phyloP scores from a whole-genome alignment of 2,329 filamentous ascomycete species.

The Pezicula radicicola region DNA sequence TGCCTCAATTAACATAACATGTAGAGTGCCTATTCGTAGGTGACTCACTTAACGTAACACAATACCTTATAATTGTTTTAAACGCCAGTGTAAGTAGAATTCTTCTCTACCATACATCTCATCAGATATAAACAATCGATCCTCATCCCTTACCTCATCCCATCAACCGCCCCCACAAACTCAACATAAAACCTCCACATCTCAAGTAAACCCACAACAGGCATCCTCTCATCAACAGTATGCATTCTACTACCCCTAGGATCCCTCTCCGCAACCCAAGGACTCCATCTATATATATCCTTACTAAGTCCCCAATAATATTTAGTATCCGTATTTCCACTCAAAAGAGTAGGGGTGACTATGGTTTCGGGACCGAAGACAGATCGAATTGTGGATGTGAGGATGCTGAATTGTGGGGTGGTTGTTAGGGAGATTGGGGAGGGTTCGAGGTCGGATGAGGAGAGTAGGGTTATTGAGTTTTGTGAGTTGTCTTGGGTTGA shows the following conservation, averaged over 20 bases:
- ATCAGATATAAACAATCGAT: too few species aligned
- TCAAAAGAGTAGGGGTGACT: slow-evolving; percentile 50
- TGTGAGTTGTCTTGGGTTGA: not conserved
- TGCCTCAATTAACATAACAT: too few species aligned
- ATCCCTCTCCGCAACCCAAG: slow-evolving; percentile 27
- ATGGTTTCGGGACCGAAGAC: slow-evolving; percentile 47
- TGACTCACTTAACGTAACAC: too few species aligned
- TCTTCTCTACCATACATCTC: too few species aligned
- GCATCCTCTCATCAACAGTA: slow-evolving; percentile 32
- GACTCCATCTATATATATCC: slow-evolving; percentile 38
- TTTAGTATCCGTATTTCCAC: slow-evolving; percentile 47
- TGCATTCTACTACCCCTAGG: slow-evolving; percentile 26
- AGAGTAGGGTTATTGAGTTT: not conserved
- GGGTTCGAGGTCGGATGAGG: too few species aligned
- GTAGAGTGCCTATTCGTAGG: too few species aligned
- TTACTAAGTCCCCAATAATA: slow-evolving; percentile 44
- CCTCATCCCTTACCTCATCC: slow-evolving; percentile 7
- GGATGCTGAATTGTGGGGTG: too few species aligned
- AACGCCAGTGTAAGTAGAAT: too few species aligned
- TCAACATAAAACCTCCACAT: slow-evolving; percentile 28
- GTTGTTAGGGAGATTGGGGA: too few species aligned
- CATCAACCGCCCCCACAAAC: slow-evolving; percentile 28
- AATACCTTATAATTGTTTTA: too few species aligned
- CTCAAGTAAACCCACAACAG: slow-evolving; percentile 24
- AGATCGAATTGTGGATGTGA: slow-evolving; percentile 42